These are phyloP conservation scores for Hygrophila difformis DNA, from an alignment of 257 asterid species.

Conservation along the genomic window DNA sequence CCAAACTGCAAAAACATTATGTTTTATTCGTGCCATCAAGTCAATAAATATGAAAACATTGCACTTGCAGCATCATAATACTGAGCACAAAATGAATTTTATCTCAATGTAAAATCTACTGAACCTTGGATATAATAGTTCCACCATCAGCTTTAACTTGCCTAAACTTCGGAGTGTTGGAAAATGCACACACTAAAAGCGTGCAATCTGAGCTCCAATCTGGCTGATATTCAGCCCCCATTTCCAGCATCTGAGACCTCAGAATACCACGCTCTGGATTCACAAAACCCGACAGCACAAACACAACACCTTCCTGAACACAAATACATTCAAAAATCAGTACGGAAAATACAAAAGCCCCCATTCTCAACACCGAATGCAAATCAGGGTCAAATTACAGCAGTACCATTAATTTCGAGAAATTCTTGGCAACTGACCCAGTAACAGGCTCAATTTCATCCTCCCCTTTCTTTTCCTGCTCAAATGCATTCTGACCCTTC, in stretches of 20 bases:
- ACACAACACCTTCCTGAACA: conserved; percentile 71
- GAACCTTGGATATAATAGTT: conserved; percentile 80
- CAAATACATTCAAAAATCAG: not conserved
- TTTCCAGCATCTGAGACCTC: conserved; percentile 81
- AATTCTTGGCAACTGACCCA: conserved; percentile 26
- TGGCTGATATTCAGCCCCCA: conserved; percentile 91
- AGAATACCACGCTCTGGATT: conserved; percentile 78
- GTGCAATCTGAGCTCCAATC: conserved; percentile 87
- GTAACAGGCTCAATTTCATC: conserved; percentile 16
- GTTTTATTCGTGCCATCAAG: not conserved
- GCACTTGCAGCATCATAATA: too few relatives aligned
- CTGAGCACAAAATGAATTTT: too few relatives aligned
- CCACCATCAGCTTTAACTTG: conserved; percentile 88
- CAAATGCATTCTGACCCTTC: conserved; percentile 17
- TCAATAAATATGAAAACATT: conserved; percentile 2
- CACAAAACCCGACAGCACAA: conserved; percentile 89
- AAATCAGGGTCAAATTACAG: not conserved
- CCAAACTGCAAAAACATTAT: not conserved
- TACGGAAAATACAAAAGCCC: not conserved
- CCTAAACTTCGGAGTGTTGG: conserved; percentile 83
- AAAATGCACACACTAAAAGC: conserved; percentile 73
- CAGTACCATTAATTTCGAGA: conserved; percentile 60
- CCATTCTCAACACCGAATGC: not conserved
- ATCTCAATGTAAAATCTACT: not conserved
- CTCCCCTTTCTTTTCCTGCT: conserved; percentile 5